A percentile compares a stretch with the other conserved stretches of the same genome.
These are phyloP conservation scores for Epichloe baconii DNA, from an alignment of 2,329 filamentous ascomycete species.

Conservation along the genomic window DNA sequence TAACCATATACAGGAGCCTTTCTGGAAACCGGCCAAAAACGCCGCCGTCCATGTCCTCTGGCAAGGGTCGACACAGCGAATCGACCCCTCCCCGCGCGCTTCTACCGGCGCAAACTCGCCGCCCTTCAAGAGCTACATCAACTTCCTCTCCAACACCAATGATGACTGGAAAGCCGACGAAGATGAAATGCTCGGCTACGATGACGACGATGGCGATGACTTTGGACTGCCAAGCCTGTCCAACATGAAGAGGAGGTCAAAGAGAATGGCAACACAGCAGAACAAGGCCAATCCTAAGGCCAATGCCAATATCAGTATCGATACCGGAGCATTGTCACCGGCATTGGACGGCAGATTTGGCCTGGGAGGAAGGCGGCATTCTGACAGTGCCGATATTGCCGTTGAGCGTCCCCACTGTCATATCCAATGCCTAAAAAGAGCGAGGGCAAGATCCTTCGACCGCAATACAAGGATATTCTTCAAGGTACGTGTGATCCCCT, in stretches of 20 bases:
- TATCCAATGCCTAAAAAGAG: constrained; percentile 83
- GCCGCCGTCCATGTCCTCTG: constrained; percentile 50
- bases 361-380: constrained; percentile 43
- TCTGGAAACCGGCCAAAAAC: constrained; percentile 57
- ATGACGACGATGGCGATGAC: constrained; percentile 84
- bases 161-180: constrained; percentile 71
- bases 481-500: constrained; percentile 35
- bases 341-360: constrained; percentile 24
- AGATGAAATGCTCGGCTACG: constrained; percentile 66
- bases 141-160: constrained; percentile 68
- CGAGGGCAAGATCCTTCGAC: constrained; percentile 88
- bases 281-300: constrained; percentile 8
- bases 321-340: constrained; percentile 22
- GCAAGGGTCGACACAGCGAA: constrained; percentile 36
- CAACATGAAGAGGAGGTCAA: constrained; percentile 69
- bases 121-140: constrained; percentile 62
- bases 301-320: neutral
- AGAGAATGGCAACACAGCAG: constrained; percentile 33
- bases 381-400: constrained; percentile 87
- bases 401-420: constrained; percentile 71
- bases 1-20: constrained; percentile 34
- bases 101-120: constrained; percentile 44
- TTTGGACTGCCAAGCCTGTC: constrained; percentile 89
- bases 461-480: constrained; percentile 95
- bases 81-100: constrained; percentile 42